Percentiles rank a stretch among this genome's conserved stretches.
phyloP scores from a whole-genome alignment of 1,284 basidiomycete genomes.

The Gomphus bonarii region DNA sequence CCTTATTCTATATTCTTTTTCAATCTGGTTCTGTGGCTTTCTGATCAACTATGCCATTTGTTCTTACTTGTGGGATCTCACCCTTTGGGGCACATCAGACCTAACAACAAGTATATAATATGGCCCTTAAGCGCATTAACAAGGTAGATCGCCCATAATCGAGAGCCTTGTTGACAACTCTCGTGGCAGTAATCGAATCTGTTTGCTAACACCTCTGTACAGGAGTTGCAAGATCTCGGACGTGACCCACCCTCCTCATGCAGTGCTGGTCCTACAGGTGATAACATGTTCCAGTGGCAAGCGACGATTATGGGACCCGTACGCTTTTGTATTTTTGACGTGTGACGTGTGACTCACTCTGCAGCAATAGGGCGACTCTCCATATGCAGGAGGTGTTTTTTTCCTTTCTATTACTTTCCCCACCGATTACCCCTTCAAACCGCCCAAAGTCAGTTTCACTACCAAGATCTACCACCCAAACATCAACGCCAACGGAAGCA shows the following conservation, averaged over 20 bases:
- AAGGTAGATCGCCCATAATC: constrained; percentile 51
- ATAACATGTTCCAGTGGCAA: constrained; percentile 93
- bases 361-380: constrained; percentile 72
- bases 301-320: constrained; percentile 98
- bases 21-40: neutral
- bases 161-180: neutral
- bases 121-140: constrained; percentile 99
- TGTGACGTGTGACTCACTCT: neutral
- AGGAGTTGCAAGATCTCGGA: constrained; percentile 97
- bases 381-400: constrained; percentile 94
- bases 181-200: constrained; percentile 4
- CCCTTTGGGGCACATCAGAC: neutral
- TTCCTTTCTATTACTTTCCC: constrained; percentile 93
- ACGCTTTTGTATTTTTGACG: constrained; percentile 22
- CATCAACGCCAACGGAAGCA: constrained; percentile 97
- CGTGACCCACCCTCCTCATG: constrained; percentile 96
- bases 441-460: constrained; percentile 98
- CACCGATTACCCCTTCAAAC: constrained; percentile 97
- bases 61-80: neutral
- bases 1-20: neutral
- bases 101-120: constrained; percentile 23
- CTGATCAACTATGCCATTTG: neutral
- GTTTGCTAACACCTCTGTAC: constrained; percentile 17
- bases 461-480: constrained; percentile 96
- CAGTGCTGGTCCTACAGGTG: constrained; percentile 91